Evolutionary conservation across 2,329 filamentous ascomycete species (phyloP), one percentile per base, ranked within the genome.

Genomic region (Colletotrichum aenigma): DNA sequence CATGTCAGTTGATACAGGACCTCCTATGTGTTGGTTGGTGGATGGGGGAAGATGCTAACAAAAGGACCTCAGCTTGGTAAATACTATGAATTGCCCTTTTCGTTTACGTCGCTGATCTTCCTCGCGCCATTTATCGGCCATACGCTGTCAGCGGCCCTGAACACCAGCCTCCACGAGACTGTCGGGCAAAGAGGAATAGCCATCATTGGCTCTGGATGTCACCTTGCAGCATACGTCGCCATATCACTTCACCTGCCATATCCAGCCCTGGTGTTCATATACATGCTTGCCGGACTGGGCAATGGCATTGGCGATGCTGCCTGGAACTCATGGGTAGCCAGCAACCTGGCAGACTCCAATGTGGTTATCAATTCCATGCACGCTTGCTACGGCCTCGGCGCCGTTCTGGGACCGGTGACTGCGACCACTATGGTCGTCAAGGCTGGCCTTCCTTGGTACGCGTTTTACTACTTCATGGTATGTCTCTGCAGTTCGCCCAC

Each of bases 141-240:
- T 83, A 87, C 90, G 7, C 79, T 88, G 2, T 91, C 93, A 0
- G 92, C 92, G 1, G 83, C 94, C 1, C 80, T 90, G 66, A 95
- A 94, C 82, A 93, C 93, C 80, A 83, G 83, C 8, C 88, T 95
- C 56, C 93, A 94, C 82, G 86, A 93, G 78, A 87, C 85, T 28
- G 86, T 91, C 62, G 94, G 94, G 38, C 94, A 95, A 80, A 89
- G 93, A 16, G 94, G 94, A 9, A 89, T 96, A 10, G 93, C 94
- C 12, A 80, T 94, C 62, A 82, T 95, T 6, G 92, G 89, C 0
- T 92, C 94, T 0, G 74, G 87, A 9, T 91, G 89, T 77, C 93
- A 94, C 79, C 80, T 95, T 10, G 78, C 92, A 28, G 90, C 93
- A 21, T 95, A 94, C 80, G 83, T 93, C 24, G 86, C 93, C 38